Conservation (phyloP, 768 basidiomycete species). For the Cytidiella melzeri region DNA sequence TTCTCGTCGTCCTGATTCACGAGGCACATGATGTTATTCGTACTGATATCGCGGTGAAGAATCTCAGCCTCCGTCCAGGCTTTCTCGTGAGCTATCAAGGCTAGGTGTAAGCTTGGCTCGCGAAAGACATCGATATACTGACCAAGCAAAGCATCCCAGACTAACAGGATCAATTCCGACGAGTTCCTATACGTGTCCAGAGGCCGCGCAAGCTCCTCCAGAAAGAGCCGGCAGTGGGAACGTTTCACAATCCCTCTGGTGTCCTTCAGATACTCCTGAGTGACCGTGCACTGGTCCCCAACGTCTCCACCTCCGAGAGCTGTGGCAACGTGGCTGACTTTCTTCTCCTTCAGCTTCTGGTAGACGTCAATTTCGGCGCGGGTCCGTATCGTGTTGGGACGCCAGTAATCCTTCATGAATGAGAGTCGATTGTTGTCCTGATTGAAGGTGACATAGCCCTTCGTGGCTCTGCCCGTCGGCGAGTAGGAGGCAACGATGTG, state of each 20-base stretch:
- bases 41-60: constrained; percentile 9
- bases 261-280: background rate
- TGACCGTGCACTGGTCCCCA: background rate
- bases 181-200: background rate
- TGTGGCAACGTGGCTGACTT: background rate
- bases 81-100: constrained; percentile 2
- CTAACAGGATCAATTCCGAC: background rate
- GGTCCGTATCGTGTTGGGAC: background rate
- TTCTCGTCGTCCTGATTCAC: background rate
- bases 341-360: background rate
- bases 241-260: background rate
- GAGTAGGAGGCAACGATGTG: background rate
- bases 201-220: background rate
- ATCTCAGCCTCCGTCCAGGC: constrained; percentile 5
- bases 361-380: constrained; percentile 3
- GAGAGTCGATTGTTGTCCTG: constrained; percentile 1
- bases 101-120: background rate
- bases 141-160: background rate
- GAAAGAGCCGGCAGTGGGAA: background rate
- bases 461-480: constrained; percentile 17
- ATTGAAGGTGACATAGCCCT: constrained; percentile 22
- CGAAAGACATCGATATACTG: background rate
- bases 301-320: constrained; percentile 3
- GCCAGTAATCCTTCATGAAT: constrained; percentile 8
- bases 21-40: constrained; percentile 6